phyloP scores from a whole-genome alignment of 371 early-diverging fungal genomes.

The Syncephalis plumigaleata region DNA sequence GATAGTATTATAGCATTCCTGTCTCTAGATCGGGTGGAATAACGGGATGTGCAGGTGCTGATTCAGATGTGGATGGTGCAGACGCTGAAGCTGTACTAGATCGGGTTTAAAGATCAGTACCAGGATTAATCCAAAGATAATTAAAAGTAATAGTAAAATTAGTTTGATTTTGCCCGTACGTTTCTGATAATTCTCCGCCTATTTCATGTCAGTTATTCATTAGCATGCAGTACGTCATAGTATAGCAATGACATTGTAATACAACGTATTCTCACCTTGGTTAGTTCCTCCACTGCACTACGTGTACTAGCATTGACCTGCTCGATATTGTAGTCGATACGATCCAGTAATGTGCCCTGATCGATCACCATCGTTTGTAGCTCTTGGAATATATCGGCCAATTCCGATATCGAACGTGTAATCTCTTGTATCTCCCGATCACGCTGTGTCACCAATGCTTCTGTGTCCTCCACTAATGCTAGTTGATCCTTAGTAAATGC shows the following conservation, averaged over 20 bases:
- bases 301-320: conserved; percentile 59
- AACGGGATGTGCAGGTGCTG: no score
- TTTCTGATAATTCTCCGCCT: conserved; percentile 48
- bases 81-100: neutral
- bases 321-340: conserved; percentile 95
- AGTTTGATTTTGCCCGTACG: conserved; percentile 39
- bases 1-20: no score
- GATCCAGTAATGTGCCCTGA: conserved; percentile 91
- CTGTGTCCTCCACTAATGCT: conserved; percentile 47
- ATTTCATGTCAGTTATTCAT: neutral
- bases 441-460: conserved; percentile 54
- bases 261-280: conserved; percentile 40
- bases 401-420: conserved; percentile 73
- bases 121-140: conserved; percentile 37
- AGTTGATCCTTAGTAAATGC: conserved; percentile 71
- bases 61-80: no score
- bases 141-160: conserved; percentile 34
- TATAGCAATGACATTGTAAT: neutral
- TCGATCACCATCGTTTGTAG: conserved; percentile 89
- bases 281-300: conserved; percentile 68
- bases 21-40: no score
- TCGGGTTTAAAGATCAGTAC: conserved; percentile 42
- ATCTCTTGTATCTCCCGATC: conserved; percentile 86
- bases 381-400: conserved; percentile 84
- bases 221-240: neutral